These are phyloP conservation scores for Prunus mume DNA, from an alignment of 306 rosid genomes.

Conservation along the genomic window DNA sequence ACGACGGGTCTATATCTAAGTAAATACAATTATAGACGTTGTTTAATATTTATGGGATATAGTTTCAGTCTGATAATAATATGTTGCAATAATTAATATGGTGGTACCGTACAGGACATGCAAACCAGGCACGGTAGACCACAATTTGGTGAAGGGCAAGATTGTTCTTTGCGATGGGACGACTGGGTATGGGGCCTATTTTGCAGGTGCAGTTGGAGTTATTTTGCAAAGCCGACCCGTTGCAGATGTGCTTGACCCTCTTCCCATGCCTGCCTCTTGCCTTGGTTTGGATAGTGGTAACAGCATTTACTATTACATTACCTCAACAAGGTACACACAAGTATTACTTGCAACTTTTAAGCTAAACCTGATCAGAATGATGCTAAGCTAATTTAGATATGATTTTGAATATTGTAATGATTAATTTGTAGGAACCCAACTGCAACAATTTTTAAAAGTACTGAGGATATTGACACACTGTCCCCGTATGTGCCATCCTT, in stretches of 20 bases:
- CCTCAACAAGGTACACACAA: constrained; percentile 20
- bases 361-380: too few species aligned
- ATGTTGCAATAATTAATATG: too few species aligned
- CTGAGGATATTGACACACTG: constrained; percentile 10
- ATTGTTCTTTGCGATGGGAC: constrained; percentile 5
- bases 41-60: too few species aligned
- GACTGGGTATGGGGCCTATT: not conserved
- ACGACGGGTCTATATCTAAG: not conserved
- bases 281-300: constrained; percentile 5
- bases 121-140: not conserved
- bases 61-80: too few species aligned
- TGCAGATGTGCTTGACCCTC: not conserved
- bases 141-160: not conserved
- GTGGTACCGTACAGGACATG: not conserved
- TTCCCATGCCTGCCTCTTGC: constrained; percentile 2
- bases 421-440: constrained; percentile 21
- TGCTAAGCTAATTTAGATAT: not conserved
- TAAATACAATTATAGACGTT: too few species aligned
- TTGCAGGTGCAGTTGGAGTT: not conserved
- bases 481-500: constrained; percentile 35
- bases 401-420: not conserved
- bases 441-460: constrained; percentile 39
- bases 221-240: constrained; percentile 1
- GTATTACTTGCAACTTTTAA: too few species aligned
- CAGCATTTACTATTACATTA: constrained; percentile 18